Base-by-base conservation (phyloP, 306 rosid species). In the Lathyrus sativus region DNA sequence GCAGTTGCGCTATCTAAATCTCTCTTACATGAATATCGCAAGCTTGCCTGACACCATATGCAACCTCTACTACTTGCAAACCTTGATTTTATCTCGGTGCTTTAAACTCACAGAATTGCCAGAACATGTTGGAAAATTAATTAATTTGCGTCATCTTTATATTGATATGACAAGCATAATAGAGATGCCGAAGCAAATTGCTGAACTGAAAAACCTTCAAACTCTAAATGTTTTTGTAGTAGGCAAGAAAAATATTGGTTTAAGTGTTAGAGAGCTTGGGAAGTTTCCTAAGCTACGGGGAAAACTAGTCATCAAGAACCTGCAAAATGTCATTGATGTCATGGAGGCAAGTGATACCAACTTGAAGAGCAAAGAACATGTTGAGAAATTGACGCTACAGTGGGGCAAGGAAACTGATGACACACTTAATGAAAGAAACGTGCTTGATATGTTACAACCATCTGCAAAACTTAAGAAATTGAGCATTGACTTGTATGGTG, bases 121-220 rank as follows among this genome's bases (percentile, higher is more conserved):
- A 0, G 3, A 6, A 28, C 13, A 26, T 26, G 5, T 26, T 0
- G 69, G 69, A 26, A 44, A 43, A 22, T 26, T 64, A 4, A 24
- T 44, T n/a, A 44, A 44, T 9, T 64, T 64, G n/a, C 41, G 55
- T 2, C 69, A 64, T 41, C 55, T 64, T 13, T 22, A 64, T 4
- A 1, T 64, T 2, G 2, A 10, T 8, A 0, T 0, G 0, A 43
- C 55, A 0, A 0, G 5, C 22, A 24, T 64, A 44, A 9, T 0
- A 1, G 69, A 64, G 41, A 24, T 64, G 69, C 55, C 69, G 28
- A 26, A 8, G 13, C 41, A 64, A 24, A 64, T 64, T 9, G 9
- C 9, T 26, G 19, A 5, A 7, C n/a, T 44, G 3, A 8, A 24
- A 43, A 9, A n/a, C 13, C 55, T 64, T 44, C 69, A 43, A n/a